These are phyloP conservation scores for Bertia moriformis DNA, from an alignment of 2,329 filamentous ascomycete species.

Conservation along the genomic window DNA sequence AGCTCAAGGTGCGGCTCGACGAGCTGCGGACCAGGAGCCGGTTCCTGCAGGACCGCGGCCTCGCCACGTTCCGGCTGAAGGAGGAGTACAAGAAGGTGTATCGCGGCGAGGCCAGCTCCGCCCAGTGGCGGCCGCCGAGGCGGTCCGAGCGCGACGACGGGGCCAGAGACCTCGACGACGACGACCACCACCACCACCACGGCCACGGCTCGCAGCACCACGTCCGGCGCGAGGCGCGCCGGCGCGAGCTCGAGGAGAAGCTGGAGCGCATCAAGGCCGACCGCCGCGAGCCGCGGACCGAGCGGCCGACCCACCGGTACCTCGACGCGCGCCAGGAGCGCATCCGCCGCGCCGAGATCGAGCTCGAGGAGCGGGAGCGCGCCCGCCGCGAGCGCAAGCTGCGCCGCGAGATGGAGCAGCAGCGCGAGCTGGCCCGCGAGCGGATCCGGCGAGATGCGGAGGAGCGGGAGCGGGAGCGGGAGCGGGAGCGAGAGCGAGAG, in stretches of 20 bases:
- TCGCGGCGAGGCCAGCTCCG: not conserved
- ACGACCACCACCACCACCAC: too few relatives aligned
- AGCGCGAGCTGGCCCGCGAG: not conserved
- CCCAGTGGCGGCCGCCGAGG: too few relatives aligned
- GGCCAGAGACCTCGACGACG: too few relatives aligned
- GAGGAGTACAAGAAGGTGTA: not conserved
- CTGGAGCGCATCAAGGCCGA: too few relatives aligned
- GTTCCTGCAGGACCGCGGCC: not conserved
- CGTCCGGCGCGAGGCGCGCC: too few relatives aligned
- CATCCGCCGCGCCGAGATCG: not conserved
- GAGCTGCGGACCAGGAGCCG: too few relatives aligned
- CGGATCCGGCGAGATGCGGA: not conserved
- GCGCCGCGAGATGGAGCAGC: not conserved
- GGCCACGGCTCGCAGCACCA: too few relatives aligned
- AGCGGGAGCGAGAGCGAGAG: not conserved
- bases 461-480: not conserved
- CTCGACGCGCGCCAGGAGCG: too few relatives aligned
- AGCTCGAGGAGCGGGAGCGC: not conserved
- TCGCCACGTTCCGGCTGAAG: not conserved
- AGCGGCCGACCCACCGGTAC: too few relatives aligned
- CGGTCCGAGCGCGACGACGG: too few relatives aligned
- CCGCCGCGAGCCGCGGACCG: too few relatives aligned
- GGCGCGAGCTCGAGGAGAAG: too few relatives aligned
- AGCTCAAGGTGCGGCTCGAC: not conserved
- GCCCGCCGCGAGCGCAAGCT: not conserved